Percentiles rank a stretch among this genome's conserved stretches.
Evolutionary conservation across 495 filamentous ascomycete genomes (phyloP).

Genomic region (Penicillium bialowiezense): DNA sequence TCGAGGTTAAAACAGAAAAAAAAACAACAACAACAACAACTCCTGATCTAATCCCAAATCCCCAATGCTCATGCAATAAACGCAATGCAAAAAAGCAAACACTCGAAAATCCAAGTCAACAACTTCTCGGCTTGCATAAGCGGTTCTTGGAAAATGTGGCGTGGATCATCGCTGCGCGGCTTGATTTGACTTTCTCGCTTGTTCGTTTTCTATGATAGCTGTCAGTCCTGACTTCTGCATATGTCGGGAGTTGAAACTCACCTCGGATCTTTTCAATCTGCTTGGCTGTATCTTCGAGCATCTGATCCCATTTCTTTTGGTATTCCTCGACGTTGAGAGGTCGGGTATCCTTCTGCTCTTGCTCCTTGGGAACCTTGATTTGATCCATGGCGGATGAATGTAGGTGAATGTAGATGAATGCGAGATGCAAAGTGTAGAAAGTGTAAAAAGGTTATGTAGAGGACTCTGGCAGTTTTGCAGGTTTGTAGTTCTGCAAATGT

Average conservation of each 20-base stretch:
- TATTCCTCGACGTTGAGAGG: constrained; percentile 19
- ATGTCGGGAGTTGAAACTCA: constrained; percentile 16
- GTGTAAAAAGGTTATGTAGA: too few species aligned
- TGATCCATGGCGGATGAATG: constrained; percentile 1
- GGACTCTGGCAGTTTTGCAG: too few species aligned
- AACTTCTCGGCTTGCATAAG: constrained; percentile 10
- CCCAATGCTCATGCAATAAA: background rate
- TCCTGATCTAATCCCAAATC: constrained; percentile 1
- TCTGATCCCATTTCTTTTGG: constrained; percentile 22
- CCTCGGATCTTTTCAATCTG: constrained; percentile 27
- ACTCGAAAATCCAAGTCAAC: background rate
- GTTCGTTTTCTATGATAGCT: constrained; percentile 18
- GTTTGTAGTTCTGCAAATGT: too few species aligned
- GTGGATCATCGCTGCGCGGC: constrained; percentile 4
- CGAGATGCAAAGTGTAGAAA: too few species aligned
- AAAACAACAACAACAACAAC: too few species aligned
- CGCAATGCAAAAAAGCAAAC: background rate
- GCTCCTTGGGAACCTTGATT: constrained; percentile 1
- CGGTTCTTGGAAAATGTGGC: background rate
- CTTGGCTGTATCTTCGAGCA: constrained; percentile 23
- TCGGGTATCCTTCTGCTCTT: constrained; percentile 3
- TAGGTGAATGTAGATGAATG: too few species aligned
- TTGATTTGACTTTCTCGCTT: constrained; percentile 9
- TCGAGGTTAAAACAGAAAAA: constrained; percentile 5
- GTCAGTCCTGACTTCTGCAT: constrained; percentile 20